A percentile compares a stretch with the other conserved stretches of the same genome.
These are phyloP conservation scores for Leishmania gerbilli DNA, from an alignment of 208 protist genomes.

Conservation along the genomic window DNA sequence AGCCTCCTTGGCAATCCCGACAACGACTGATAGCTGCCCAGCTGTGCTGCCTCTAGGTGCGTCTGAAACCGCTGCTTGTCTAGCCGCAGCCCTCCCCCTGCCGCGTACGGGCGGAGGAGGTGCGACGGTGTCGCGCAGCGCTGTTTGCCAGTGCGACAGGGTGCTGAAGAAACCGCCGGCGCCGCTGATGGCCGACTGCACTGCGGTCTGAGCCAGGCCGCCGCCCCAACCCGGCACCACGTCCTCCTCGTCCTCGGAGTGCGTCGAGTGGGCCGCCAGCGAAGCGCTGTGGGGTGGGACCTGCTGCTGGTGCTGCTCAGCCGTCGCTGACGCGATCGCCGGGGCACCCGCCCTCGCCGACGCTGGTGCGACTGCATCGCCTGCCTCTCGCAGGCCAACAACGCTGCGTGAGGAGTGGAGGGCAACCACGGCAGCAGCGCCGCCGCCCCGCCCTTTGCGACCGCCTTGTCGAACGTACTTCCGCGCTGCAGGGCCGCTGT, in stretches of 20 bases:
- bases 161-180: conserved; percentile 38
- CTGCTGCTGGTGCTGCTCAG: neutral
- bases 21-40: neutral
- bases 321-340: neutral
- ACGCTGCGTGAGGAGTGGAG: neutral
- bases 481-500: neutral
- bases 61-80: neutral
- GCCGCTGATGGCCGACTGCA: conserved; percentile 2
- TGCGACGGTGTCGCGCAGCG: conserved; percentile 34
- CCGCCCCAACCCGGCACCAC: neutral
- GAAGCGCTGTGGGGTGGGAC: neutral
- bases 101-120: conserved; percentile 27
- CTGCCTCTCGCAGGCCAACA: neutral
- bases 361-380: neutral
- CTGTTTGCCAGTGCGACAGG: conserved; percentile 43
- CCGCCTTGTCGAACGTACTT: neutral
- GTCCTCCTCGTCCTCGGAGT: neutral
- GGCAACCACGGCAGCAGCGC: neutral
- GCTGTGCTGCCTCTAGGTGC: neutral
- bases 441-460: neutral
- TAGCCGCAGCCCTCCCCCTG: neutral
- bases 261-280: neutral
- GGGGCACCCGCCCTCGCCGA: neutral
- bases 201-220: conserved; percentile 7
- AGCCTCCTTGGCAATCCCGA: neutral